A percentile compares a stretch with the other conserved stretches of the same genome.
These are phyloP conservation scores for Cucurbita pepo DNA, from an alignment of 306 rosid species.

Conservation along the genomic window DNA sequence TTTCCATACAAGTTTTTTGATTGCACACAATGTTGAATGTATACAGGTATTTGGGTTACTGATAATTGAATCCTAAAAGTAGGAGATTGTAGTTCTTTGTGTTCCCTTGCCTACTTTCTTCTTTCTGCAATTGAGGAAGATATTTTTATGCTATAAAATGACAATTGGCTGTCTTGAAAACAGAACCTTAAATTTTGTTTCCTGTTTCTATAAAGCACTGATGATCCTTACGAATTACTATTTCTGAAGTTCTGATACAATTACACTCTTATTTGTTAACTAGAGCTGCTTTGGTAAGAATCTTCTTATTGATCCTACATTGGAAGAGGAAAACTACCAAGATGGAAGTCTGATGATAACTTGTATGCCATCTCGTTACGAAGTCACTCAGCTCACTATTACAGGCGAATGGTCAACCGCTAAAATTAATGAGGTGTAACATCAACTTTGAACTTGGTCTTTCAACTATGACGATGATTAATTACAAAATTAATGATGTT, in stretches of 20 bases:
- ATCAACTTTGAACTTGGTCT: not conserved
- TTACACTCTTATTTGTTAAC: constrained; percentile 8
- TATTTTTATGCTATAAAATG: not conserved
- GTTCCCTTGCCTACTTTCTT: not conserved
- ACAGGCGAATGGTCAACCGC: constrained; percentile 91
- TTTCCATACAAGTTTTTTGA: not conserved
- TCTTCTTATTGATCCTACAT: constrained; percentile 67
- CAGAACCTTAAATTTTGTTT: not conserved
- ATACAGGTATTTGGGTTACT: not conserved
- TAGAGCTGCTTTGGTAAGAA: constrained; percentile 72
- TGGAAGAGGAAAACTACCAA: constrained; percentile 86
- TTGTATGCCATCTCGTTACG: constrained; percentile 86
- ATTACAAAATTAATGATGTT: too few relatives aligned
- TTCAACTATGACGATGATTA: too few relatives aligned
- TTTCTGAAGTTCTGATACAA: not conserved
- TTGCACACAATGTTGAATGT: not conserved
- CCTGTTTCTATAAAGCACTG: not conserved
- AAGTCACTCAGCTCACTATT: constrained; percentile 80
- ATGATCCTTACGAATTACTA: not conserved
- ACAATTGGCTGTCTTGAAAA: not conserved
- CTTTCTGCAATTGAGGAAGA: not conserved
- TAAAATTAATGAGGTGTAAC: constrained; percentile 33
- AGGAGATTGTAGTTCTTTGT: not conserved
- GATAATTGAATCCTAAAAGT: not conserved
- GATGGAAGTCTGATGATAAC: constrained; percentile 82